Conservation (phyloP, 495 filamentous ascomycete species). For the Penicillium maclennaniae region DNA sequence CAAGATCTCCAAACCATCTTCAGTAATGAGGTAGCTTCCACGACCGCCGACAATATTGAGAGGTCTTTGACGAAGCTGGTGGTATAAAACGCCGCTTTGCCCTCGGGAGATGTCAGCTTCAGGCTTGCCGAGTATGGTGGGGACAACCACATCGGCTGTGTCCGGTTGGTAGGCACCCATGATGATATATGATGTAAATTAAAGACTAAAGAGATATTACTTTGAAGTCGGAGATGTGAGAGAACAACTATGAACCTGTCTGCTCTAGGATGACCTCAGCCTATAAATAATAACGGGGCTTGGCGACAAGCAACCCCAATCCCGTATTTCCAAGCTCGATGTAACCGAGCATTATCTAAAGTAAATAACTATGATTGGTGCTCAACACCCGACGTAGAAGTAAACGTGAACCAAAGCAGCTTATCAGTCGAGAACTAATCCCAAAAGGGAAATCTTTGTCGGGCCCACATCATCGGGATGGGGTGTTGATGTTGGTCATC, state of each 20-base stretch:
- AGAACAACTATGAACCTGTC: not conserved
- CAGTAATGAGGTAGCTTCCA: conserved; percentile 18
- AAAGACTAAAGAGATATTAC: too few species aligned
- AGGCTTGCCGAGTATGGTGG: not conserved
- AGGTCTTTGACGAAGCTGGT: conserved; percentile 19
- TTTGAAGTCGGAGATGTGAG: too few species aligned
- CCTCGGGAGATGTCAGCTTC: not conserved
- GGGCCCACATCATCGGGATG: conserved; percentile 17
- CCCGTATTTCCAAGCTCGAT: not conserved
- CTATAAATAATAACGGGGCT: not conserved
- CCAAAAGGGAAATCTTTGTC: conserved; percentile 30
- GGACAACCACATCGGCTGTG: not conserved
- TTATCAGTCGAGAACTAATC: conserved; percentile 16
- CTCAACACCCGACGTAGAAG: not conserved
- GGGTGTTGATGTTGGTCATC: not conserved
- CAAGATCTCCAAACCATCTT: conserved; percentile 15
- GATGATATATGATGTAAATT: not conserved
- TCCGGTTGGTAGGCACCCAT: conserved; percentile 28
- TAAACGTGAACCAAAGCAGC: not conserved
- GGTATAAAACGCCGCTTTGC: conserved; percentile 23
- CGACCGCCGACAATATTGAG: conserved; percentile 20
- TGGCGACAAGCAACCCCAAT: not conserved
- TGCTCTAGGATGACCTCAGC: not conserved
- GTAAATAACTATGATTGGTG: conserved; percentile 1
- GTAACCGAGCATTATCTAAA: not conserved